A percentile compares a stretch with the other conserved stretches of the same genome.
Conservation (phyloP, 2,329 filamentous ascomycete species). For the Penicillium fuscoglaucum region DNA sequence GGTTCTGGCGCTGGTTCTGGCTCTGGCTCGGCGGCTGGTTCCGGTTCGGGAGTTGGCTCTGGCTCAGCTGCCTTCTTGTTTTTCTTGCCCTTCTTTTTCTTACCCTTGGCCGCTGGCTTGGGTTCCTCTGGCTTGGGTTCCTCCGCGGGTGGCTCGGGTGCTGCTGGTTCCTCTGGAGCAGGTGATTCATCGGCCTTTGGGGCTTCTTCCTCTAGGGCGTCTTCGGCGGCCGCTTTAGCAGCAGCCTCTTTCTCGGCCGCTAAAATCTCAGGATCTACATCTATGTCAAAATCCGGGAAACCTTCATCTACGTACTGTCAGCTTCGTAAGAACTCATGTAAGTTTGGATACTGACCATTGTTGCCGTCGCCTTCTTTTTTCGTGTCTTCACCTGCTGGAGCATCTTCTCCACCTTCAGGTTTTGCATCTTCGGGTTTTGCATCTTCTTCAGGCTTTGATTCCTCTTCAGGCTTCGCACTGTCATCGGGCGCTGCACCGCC, state of each 20-base stretch:
- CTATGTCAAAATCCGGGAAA: conserved; percentile 36
- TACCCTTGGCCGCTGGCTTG: conserved; percentile 9
- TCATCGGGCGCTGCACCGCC: not conserved
- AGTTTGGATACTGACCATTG: conserved; percentile 24
- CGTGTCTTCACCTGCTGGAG: not conserved
- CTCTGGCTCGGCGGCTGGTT: conserved; percentile 10
- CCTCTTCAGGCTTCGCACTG: conserved; percentile 13
- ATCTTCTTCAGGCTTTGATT: conserved; percentile 13
- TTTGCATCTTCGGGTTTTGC: conserved; percentile 10
- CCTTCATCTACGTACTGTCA: conserved; percentile 31
- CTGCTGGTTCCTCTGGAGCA: not conserved
- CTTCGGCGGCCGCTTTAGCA: conserved; percentile 35
- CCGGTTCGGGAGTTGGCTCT: conserved; percentile 5
- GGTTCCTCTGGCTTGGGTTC: conserved; percentile 6
- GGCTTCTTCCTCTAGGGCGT: conserved; percentile 26
- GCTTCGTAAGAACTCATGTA: not conserved
- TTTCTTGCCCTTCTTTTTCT: conserved; percentile 19
- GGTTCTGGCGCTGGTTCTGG: not conserved
- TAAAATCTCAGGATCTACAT: conserved; percentile 32
- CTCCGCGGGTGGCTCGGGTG: not conserved
- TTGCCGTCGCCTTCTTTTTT: conserved; percentile 14
- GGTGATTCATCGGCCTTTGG: conserved; percentile 2
- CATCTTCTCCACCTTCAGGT: conserved; percentile 10
- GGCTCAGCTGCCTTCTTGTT: conserved; percentile 11
- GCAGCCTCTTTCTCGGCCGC: conserved; percentile 38